Base-by-base conservation (phyloP, 1,284 basidiomycete genomes). In the Boletus austroedulis region DNA sequence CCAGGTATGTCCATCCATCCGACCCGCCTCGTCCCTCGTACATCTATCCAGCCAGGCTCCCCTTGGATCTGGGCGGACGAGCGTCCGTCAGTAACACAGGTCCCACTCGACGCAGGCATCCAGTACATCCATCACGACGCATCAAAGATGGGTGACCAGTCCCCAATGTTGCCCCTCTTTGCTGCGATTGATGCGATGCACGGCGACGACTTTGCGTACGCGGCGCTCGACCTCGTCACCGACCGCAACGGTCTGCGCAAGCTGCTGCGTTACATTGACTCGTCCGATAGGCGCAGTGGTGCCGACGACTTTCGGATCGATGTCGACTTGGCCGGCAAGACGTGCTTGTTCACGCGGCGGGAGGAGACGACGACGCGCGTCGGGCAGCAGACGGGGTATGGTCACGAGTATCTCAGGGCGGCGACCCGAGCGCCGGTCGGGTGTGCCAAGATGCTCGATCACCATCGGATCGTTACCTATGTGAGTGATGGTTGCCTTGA, bases 211-310 rank as follows among this genome's bases (percentile, higher is more conserved):
- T 77, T 69, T 54, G 52, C 67, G 24, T 74, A 72, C 53, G 45
- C 61, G 19, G 63, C 64, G 0, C 46, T 76, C 23, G 76, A 76
- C 51, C 56, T 76, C 28, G 53, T 77, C 38, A 71, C 75, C 7
- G 73, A 77, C 54, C 67, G 75, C 43, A 76, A 77, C 50, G 68
- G 68, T 21, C 58, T 76, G 4, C 73, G 75, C 29, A 77, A 76
- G 53, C 57, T 78, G 44, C 46, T 78, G 21, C 68, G 74, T 5
- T 69, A 65, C 65, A 59, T 71, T 12, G 61, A 66, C n/a, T n/a
- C n/a, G n/a, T n/a, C n/a, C 15, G 51, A 59, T n/a, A 36, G 19
- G 10, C 17, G 12, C 3, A 36, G n/a, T 1, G 56, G 62, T n/a
- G n/a, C n/a, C 6, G 64, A 62, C 7, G 53, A 67, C 41, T 77